Evolutionary conservation across 2,329 filamentous ascomycete species (phyloP).

Genomic region (Stenocarpella maydis): DNA sequence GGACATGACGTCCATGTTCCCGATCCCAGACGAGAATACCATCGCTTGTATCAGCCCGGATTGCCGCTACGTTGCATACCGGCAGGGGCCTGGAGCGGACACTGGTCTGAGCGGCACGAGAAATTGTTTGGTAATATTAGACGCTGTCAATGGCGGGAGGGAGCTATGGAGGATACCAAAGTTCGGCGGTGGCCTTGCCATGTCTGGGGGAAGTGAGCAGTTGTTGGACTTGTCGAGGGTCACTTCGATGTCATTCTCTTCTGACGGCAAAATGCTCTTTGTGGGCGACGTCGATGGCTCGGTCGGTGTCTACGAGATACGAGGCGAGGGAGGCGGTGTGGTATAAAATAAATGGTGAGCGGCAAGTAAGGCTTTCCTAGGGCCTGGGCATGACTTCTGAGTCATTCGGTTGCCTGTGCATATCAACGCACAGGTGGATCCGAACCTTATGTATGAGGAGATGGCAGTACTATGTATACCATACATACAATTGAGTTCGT

Average conservation of each 20-base stretch:
- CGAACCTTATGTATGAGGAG: too few species aligned
- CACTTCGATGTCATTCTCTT: conserved; percentile 49
- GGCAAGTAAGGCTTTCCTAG: too few species aligned
- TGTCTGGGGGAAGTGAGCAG: conserved; percentile 44
- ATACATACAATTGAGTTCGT: too few species aligned
- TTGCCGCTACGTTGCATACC: conserved; percentile 51
- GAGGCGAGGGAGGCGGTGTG: conserved; percentile 2
- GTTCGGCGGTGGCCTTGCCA: conserved; percentile 16
- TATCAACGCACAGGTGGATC: too few species aligned
- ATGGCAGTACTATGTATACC: too few species aligned
- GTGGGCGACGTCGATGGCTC: conserved; percentile 47
- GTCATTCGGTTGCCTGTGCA: not conserved
- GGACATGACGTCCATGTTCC: conserved; percentile 47
- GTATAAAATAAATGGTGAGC: conserved; percentile 1
- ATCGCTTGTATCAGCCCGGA: conserved; percentile 50
- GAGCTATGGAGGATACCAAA: conserved; percentile 50
- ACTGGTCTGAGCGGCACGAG: conserved; percentile 20
- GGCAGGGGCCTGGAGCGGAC: conserved; percentile 39
- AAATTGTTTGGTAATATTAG: conserved; percentile 45
- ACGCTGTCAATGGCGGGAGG: conserved; percentile 45
- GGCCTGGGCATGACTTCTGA: too few species aligned
- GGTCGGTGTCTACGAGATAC: conserved; percentile 48
- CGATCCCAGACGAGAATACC: conserved; percentile 48
- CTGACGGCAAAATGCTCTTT: conserved; percentile 47
- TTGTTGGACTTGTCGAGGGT: conserved; percentile 47